Percentiles rank a stretch among this genome's conserved stretches.
Conservation (phyloP, 129 eudicot species). For the Chrysanthemum lavandulifolium region DNA sequence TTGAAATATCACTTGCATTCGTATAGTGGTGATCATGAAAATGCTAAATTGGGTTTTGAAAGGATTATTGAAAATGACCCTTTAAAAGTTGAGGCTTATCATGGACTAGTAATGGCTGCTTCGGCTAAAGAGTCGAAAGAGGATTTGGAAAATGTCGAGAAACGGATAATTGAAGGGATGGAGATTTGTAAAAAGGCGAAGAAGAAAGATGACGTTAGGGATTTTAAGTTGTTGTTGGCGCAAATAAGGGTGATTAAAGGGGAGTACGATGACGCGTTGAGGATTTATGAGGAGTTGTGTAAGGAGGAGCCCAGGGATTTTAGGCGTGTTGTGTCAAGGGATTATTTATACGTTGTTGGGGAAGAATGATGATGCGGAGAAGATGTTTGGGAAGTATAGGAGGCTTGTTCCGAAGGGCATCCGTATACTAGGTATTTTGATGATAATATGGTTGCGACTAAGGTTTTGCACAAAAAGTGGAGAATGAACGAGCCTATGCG, state of each 20-base stretch:
- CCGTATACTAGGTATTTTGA: conserved; percentile 77
- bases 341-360: conserved; percentile 78
- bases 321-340: conserved; percentile 86
- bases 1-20: conserved; percentile 51
- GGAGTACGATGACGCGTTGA: conserved; percentile 64
- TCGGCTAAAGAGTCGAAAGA: conserved; percentile 41
- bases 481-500: conserved; percentile 52
- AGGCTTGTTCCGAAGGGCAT: conserved; percentile 88
- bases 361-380: conserved; percentile 71
- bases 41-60: conserved; percentile 59
- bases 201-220: conserved; percentile 60
- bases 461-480: conserved; percentile 72
- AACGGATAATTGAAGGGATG: conserved; percentile 48
- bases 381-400: conserved; percentile 65
- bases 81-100: conserved; percentile 72
- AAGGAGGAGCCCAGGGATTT: conserved; percentile 88
- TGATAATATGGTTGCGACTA: conserved; percentile 75
- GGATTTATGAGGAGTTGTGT: conserved; percentile 64
- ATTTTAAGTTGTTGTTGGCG: conserved; percentile 76
- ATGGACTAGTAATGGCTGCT: conserved; percentile 74
- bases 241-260: conserved; percentile 74
- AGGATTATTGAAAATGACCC: conserved; percentile 64
- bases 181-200: conserved; percentile 47
- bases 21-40: conserved; percentile 43
- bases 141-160: conserved; percentile 48